phyloP scores from a whole-genome alignment of 2,329 filamentous ascomycete species.

The Arthrobotrys pseudoclavata region DNA sequence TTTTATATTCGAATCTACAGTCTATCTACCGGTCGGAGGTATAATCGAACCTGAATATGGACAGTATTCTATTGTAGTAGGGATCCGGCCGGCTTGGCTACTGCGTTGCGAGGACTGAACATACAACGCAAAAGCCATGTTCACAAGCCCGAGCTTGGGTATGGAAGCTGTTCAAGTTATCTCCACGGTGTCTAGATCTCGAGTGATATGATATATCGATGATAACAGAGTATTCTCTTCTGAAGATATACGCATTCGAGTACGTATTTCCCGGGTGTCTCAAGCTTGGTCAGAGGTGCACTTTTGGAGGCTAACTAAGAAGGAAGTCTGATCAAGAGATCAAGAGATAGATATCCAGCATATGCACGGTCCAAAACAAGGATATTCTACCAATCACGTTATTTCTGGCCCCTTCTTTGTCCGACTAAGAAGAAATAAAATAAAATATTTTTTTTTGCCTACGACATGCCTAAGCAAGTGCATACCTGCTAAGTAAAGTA shows the following conservation, averaged over 20 bases:
- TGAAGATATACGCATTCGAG: slow-evolving; percentile 10
- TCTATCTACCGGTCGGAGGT: no score
- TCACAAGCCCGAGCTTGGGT: neutral
- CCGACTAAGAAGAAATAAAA: neutral
- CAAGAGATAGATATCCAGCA: neutral
- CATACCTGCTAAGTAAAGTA: neutral
- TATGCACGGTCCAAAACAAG: neutral
- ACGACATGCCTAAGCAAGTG: neutral
- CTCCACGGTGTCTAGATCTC: slow-evolving; percentile 27
- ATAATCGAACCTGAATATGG: no score
- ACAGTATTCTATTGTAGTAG: no score
- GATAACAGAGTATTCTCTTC: slow-evolving; percentile 27
- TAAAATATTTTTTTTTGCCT: slow-evolving; percentile 11
- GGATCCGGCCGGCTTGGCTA: neutral
- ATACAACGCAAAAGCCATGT: neutral
- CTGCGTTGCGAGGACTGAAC: slow-evolving; percentile 1
- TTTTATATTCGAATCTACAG: neutral
- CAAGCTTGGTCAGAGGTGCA: slow-evolving; percentile 9
- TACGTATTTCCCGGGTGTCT: neutral
- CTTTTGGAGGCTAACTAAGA: slow-evolving; percentile 16
- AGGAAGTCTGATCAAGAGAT: neutral
- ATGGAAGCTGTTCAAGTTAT: neutral
- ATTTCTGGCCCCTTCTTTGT: slow-evolving; percentile 4
- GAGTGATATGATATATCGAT: neutral
- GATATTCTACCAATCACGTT: slow-evolving; percentile 15